Evolutionary conservation across 208 protist genomes (phyloP).

Genomic region (Wallacemonas sp.): DNA sequence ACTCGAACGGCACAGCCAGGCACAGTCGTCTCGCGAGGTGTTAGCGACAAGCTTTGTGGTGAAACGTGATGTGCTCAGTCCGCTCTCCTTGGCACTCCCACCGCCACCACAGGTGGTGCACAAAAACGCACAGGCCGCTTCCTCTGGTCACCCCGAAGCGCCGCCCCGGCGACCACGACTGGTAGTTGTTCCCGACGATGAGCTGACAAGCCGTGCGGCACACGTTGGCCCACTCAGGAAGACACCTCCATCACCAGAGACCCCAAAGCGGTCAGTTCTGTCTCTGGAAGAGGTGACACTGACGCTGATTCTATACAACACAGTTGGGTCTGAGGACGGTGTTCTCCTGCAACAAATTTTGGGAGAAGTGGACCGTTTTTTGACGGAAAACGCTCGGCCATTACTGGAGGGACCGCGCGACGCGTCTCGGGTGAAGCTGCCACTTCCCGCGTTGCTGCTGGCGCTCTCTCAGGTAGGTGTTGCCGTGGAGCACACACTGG

Average conservation of each 20-base stretch:
- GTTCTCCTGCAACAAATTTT: slow-evolving; percentile 54
- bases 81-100: slow-evolving; percentile 21
- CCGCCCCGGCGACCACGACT: not conserved
- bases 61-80: slow-evolving; percentile 24
- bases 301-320: slow-evolving; percentile 58
- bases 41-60: not conserved
- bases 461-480: slow-evolving; percentile 50
- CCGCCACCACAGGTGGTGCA: not conserved
- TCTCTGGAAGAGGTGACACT: slow-evolving; percentile 40
- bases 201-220: not conserved
- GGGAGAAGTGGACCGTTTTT: slow-evolving; percentile 41
- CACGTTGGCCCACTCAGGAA: not conserved
- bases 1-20: not conserved
- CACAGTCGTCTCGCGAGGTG: not conserved
- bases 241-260: not conserved
- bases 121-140: not conserved
- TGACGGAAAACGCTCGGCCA: slow-evolving; percentile 15
- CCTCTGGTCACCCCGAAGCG: not conserved
- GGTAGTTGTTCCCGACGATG: slow-evolving; percentile 6
- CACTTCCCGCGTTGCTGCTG: slow-evolving; percentile 51
- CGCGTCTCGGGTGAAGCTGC: slow-evolving; percentile 14
- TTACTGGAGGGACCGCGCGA: not conserved
- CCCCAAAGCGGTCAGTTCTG: slow-evolving; percentile 1
- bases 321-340: slow-evolving; percentile 57
- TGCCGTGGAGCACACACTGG: slow-evolving; percentile 47